Base-by-base conservation (phyloP, 495 filamentous ascomycete species). In the Daldinia vernicosa region DNA sequence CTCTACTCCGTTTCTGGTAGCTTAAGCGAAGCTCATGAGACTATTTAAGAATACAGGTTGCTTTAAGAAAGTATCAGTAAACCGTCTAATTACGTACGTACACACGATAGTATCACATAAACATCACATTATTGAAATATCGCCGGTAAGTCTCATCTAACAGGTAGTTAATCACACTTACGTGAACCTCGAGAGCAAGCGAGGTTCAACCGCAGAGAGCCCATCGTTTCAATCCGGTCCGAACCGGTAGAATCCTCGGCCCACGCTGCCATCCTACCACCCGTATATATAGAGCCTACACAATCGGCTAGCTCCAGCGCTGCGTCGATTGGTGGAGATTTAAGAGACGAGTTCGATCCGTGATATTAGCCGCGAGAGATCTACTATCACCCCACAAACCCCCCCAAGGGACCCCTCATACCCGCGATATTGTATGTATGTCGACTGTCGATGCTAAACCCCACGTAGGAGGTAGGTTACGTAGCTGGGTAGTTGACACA, bases 301-400 rank as follows among this genome's bases (percentile, higher is more conserved):
- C 28, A 15, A 45, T 47, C 33, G 39, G 37, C 40, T 72, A 67
- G 64, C 60, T 61, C 43, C 24, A 59, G 51, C 43, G 39, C 5
- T 57, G 53, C 40, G 64, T 60, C 56, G 66, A 75, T 75, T 73
- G 69, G 75, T 67, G 70, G 66, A 40, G 72, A 58, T 67, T 72
- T 40, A 63, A 63, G n/a, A 40, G 60, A 66, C 37, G 61, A 71
- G 55, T 70, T 67, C 67, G 66, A 47, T 74, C 67, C 71, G 52
- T 65, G 54, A 77, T 60, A 75, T 77, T 77, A 77, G 75, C 75
- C 75, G 75, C 75, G 60, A 77, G 60, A 77, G 58, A 69, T 19
- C 60, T 75, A 24, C 17, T 70, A 70, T 63, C 63, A 72, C 75
- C 75, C 75, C 75, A 75, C 72, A 73, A 65, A 40, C 67, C 62